Evolutionary conservation across 768 basidiomycete genomes (phyloP), one percentile per base, ranked within the genome.

Genomic region (Panaeolus papilionaceus): DNA sequence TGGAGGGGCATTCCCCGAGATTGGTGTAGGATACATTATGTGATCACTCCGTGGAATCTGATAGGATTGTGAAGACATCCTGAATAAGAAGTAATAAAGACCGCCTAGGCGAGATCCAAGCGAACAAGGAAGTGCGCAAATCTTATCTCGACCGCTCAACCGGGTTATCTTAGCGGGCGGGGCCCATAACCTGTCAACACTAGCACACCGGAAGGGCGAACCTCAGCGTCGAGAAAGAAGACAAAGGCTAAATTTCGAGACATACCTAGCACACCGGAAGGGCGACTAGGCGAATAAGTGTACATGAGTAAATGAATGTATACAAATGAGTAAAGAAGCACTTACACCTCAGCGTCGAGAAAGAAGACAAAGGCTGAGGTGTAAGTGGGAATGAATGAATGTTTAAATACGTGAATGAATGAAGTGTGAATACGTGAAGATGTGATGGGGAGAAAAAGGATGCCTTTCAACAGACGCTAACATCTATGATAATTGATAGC

Each of bases 121-220:
- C 23, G 23, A 23, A 23, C 23, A 23, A 23, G 23, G 23, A 23
- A 23, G 23, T 23, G 23, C 1, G 23, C 23, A 23, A 23, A 23
- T 23, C 23, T 23, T 23, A 23, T 23, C 23, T 23, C 23, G 1
- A 23, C 23, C 1, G 23, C 23, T 23, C 23, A 23, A 23, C 23
- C 23, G 1, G 23, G 23, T 23, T 23, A 23, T 23, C 23, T 23
- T 23, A 23, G 23, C 23, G 1, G 23, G 23, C 23, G 1, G 23
- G 23, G 23, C 23, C 23, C 23, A 23, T 23, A 23, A 23, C 23
- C 9, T 40, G 39, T 11, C 39, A 40, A 40, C 39, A 77, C 69
- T 0, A 61, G 66, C 0, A 73, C 70, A 1, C 73, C 71, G 1
- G 72, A 10, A 23, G 49, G 49, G 49, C 49, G 49, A 51, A 51